A percentile compares a stretch with the other conserved stretches of the same genome.
These are phyloP conservation scores for Phytophthora macrochlamydospora DNA, from an alignment of 352 stramenopile genomes.

Conservation along the genomic window DNA sequence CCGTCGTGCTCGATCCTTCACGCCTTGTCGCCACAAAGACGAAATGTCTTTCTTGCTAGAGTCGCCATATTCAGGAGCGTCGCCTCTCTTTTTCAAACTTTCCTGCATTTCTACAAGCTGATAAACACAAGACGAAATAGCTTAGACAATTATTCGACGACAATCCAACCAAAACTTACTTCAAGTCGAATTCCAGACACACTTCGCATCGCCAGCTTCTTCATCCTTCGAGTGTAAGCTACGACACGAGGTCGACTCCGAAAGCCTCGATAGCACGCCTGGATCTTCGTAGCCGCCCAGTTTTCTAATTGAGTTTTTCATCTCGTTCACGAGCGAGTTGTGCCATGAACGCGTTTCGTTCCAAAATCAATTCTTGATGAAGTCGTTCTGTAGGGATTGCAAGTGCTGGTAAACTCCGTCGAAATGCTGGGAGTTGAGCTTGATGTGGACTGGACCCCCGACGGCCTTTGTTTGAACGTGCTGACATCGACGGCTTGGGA, in stretches of 20 bases:
- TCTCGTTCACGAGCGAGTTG: constrained; percentile 55
- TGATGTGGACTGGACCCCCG: constrained; percentile 37
- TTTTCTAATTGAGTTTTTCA: constrained; percentile 53
- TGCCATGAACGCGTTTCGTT: constrained; percentile 67
- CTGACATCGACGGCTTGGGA: constrained; percentile 33
- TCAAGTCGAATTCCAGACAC: constrained; percentile 27
- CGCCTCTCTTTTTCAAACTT: constrained; percentile 26
- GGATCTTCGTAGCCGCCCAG: constrained; percentile 73
- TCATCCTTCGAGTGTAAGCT: constrained; percentile 49
- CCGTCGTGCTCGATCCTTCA: constrained; percentile 44
- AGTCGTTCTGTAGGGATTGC: constrained; percentile 51
- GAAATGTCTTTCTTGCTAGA: constrained; percentile 4
- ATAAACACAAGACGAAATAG: background rate
- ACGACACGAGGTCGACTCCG: constrained; percentile 42
- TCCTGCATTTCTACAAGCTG: constrained; percentile 66
- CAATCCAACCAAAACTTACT: constrained; percentile 6
- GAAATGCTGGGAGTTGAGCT: constrained; percentile 52
- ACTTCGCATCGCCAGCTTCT: constrained; percentile 12
- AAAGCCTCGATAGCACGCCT: constrained; percentile 65
- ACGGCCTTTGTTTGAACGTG: constrained; percentile 37
- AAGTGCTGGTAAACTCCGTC: constrained; percentile 56
- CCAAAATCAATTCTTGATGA: constrained; percentile 56
- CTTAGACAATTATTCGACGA: background rate
- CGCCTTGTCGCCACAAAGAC: constrained; percentile 51
- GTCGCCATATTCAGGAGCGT: constrained; percentile 9